Evolutionary conservation across 495 filamentous ascomycete genomes (phyloP).

Genomic region (Aspergillus campestris): DNA sequence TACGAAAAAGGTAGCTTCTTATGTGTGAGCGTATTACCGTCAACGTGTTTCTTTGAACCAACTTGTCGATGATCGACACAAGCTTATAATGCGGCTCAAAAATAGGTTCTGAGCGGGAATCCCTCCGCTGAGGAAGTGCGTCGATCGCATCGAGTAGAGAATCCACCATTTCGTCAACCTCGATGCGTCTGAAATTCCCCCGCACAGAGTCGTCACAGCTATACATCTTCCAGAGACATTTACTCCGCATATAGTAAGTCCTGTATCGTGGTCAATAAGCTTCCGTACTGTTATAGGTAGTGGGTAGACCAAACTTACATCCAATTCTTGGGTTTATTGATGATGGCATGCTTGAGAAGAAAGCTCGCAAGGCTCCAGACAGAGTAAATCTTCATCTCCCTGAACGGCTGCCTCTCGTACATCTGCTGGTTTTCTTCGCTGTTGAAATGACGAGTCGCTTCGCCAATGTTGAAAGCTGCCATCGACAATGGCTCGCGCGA

Average conservation of each 20-base stretch:
- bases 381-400: slow-evolving; percentile 61
- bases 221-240: slow-evolving; percentile 95
- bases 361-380: slow-evolving; percentile 80
- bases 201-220: slow-evolving; percentile 44
- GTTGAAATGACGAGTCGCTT: slow-evolving; percentile 70
- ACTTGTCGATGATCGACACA: slow-evolving; percentile 75
- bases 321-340: slow-evolving; percentile 73
- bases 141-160: slow-evolving; percentile 69
- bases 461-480: slow-evolving; percentile 67
- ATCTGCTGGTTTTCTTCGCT: slow-evolving; percentile 57
- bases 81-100: slow-evolving; percentile 97
- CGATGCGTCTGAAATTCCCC: slow-evolving; percentile 38
- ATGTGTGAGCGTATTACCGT: slow-evolving; percentile 10
- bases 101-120: slow-evolving; percentile 71
- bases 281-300: background rate
- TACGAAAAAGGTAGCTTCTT: slow-evolving; percentile 4
- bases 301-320: slow-evolving; percentile 45
- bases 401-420: slow-evolving; percentile 64
- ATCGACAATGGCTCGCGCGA: slow-evolving; percentile 89
- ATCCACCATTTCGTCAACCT: slow-evolving; percentile 53
- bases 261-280: slow-evolving; percentile 25
- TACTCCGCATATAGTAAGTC: slow-evolving; percentile 82
- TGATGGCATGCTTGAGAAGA: slow-evolving; percentile 69
- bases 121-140: slow-evolving; percentile 69
- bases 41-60: slow-evolving; percentile 44